These are phyloP conservation scores for Sphaerulina populicola DNA, from an alignment of 2,329 filamentous ascomycete genomes.

Conservation along the genomic window DNA sequence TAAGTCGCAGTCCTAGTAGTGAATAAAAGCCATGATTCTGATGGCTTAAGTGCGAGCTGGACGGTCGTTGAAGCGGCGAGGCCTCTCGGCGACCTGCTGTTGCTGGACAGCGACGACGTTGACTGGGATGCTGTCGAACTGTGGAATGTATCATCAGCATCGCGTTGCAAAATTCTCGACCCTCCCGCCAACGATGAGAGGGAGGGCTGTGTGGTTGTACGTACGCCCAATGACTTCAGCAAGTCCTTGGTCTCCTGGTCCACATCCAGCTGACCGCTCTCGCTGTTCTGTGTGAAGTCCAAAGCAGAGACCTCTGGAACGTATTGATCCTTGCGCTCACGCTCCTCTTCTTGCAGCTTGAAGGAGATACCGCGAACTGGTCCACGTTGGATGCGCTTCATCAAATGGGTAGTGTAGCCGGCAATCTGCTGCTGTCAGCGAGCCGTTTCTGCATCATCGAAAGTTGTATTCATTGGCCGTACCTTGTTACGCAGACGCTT, in stretches of 20 bases:
- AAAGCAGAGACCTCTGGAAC: conserved; percentile 97
- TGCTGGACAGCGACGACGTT: conserved; percentile 87
- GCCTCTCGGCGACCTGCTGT: conserved; percentile 76
- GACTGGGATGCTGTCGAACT: conserved; percentile 98
- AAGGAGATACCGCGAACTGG: conserved; percentile 99
- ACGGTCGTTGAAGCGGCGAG: conserved; percentile 67
- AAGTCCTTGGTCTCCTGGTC: conserved; percentile 98
- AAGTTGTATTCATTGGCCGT: conserved; percentile 16
- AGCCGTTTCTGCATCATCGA: neutral
- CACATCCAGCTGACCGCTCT: conserved; percentile 88
- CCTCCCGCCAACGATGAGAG: conserved; percentile 45
- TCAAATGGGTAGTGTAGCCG: conserved; percentile 90
- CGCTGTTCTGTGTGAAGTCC: conserved; percentile 91
- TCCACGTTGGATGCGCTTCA: conserved; percentile 99
- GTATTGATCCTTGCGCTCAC: conserved; percentile 99
- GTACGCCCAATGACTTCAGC: conserved; percentile 95
- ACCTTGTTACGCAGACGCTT: conserved; percentile 99
- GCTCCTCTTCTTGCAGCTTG: conserved; percentile 99
- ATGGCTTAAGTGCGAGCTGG: conserved; percentile 28
- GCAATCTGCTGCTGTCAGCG: conserved; percentile 57
- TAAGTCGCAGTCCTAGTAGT: conserved; percentile 1
- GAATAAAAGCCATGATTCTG: conserved; percentile 4
- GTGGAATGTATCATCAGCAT: conserved; percentile 19
- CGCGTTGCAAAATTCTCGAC: neutral
- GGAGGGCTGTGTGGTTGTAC: conserved; percentile 51